Conservation (phyloP, 371 early-diverging fungal species). For the Mortierella sp. region DNA sequence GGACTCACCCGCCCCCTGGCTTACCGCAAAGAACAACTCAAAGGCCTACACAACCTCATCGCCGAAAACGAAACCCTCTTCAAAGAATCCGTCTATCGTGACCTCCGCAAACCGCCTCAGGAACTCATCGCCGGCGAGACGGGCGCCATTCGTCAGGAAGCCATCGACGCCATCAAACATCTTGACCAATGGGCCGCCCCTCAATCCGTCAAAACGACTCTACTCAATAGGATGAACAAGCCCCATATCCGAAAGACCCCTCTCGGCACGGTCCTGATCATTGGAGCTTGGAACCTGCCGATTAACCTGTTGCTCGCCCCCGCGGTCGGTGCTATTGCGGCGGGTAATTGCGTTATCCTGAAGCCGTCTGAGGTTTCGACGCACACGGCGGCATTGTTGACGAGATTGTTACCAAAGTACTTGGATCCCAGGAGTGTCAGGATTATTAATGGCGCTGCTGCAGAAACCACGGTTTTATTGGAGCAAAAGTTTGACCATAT, state of each 20-base stretch:
- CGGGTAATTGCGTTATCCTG: constrained; percentile 86
- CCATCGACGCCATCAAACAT: constrained; percentile 66
- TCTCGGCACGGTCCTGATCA: constrained; percentile 79
- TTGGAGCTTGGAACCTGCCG: constrained; percentile 95
- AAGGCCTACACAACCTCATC: constrained; percentile 69
- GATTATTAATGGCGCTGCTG: constrained; percentile 84
- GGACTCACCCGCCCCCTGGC: constrained; percentile 69
- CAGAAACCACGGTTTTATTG: constrained; percentile 80
- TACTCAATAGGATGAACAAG: constrained; percentile 29
- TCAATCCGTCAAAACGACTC: constrained; percentile 23
- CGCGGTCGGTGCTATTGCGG: constrained; percentile 89
- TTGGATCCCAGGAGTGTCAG: constrained; percentile 75
- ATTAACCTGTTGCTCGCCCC: constrained; percentile 80
- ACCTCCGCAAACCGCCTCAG: constrained; percentile 69
- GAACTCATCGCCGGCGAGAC: constrained; percentile 74
- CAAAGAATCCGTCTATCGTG: constrained; percentile 74
- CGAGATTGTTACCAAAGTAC: constrained; percentile 75
- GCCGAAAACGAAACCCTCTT: constrained; percentile 75
- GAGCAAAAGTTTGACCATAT: constrained; percentile 86
- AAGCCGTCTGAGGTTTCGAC: constrained; percentile 92
- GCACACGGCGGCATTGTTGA: constrained; percentile 74
- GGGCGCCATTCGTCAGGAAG: constrained; percentile 71
- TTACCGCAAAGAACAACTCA: constrained; percentile 84
- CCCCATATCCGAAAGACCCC: constrained; percentile 63
- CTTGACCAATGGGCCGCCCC: constrained; percentile 67